Conservation (phyloP, 192 early-diverging fungal species). For the Backusella tarrabulga region DNA sequence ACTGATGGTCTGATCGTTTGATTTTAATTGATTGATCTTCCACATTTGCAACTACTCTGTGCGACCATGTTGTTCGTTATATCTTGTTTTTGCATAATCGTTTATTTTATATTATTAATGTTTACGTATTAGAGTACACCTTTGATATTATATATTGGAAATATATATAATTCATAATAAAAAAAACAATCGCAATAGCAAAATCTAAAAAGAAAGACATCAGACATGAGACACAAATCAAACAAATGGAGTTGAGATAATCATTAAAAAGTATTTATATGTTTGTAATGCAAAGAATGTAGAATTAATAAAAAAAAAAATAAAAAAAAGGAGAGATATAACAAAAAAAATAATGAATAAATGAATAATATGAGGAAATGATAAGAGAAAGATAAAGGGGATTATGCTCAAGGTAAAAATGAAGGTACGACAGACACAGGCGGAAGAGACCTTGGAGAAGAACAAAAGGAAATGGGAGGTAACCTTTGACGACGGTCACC, state of each 20-base stretch:
- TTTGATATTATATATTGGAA: too few relatives aligned
- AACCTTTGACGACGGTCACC: background rate
- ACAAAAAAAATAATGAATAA: background rate
- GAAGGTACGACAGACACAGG: background rate
- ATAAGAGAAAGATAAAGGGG: background rate
- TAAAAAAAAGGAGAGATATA: background rate
- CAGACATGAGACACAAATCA: background rate
- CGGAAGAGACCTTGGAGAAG: background rate
- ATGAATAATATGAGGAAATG: background rate
- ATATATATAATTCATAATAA: too few relatives aligned
- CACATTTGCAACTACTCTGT: background rate
- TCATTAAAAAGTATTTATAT: background rate
- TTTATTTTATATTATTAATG: background rate
- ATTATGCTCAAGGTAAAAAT: constrained; percentile 4
- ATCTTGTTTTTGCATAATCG: background rate
- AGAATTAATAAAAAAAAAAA: background rate
- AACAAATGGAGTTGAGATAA: background rate
- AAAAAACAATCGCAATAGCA: too few relatives aligned
- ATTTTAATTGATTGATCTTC: background rate
- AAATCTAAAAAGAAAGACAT: background rate
- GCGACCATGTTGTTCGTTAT: background rate
- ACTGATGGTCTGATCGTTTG: background rate
- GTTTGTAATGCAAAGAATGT: constrained; percentile 5
- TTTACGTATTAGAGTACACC: too few relatives aligned
- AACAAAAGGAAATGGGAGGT: background rate